A percentile compares a stretch with the other conserved stretches of the same genome.
phyloP scores from a whole-genome alignment of 2,329 filamentous ascomycete genomes.

The Claviceps arundinis region DNA sequence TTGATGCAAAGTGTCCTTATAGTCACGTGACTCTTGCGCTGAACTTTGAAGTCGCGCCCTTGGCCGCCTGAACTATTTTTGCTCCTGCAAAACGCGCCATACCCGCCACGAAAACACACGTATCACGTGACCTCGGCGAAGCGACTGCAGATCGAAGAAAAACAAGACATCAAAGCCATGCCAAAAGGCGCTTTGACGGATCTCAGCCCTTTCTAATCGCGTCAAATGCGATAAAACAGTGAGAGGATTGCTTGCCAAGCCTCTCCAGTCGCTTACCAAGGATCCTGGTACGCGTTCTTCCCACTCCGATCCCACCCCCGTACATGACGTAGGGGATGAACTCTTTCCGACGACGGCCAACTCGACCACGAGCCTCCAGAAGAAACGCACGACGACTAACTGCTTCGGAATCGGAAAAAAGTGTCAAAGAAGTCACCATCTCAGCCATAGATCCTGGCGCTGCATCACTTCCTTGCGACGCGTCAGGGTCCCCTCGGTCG shows the following conservation, averaged over 20 bases:
- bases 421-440: too few species aligned
- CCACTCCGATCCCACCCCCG: slow-evolving; percentile 4
- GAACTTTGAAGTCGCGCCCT: background rate
- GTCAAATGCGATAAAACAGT: slow-evolving; percentile 16
- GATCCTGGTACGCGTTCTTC: slow-evolving; percentile 19
- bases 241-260: slow-evolving; percentile 13
- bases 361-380: background rate
- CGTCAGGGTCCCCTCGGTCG: slow-evolving; percentile 41
- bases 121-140: slow-evolving; percentile 20
- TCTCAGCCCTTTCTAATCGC: slow-evolving; percentile 11
- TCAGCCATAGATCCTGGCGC: slow-evolving; percentile 33
- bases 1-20: too few species aligned
- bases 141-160: slow-evolving; percentile 14
- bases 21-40: background rate
- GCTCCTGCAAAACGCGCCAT: background rate
- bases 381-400: background rate
- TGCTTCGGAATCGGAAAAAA: background rate
- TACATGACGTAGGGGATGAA: slow-evolving; percentile 14
- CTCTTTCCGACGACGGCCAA: background rate
- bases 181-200: slow-evolving; percentile 11
- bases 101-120: background rate
- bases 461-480: slow-evolving; percentile 38
- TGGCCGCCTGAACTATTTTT: background rate
- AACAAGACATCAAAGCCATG: slow-evolving; percentile 10
- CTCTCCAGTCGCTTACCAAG: slow-evolving; percentile 16